Percentiles rank a stretch among this genome's conserved stretches.
Conservation (phyloP, 2,329 filamentous ascomycete genomes). For the Pleurostoma richardsiae region DNA sequence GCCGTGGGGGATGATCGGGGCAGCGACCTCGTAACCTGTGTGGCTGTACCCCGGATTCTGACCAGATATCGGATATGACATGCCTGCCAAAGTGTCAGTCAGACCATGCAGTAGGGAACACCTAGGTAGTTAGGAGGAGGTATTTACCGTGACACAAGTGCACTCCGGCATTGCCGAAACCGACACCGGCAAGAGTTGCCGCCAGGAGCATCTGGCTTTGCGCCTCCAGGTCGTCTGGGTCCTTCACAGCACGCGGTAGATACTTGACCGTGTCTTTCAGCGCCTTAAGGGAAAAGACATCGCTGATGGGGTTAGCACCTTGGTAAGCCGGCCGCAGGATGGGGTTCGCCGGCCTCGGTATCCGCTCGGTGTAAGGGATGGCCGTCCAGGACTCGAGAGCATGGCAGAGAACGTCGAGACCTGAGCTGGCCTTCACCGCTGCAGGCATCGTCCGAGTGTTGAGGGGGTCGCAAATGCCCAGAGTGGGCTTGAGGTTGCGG, state of each 20-base stretch:
- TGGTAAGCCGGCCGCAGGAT: slow-evolving; percentile 92
- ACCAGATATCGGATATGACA: slow-evolving; percentile 96
- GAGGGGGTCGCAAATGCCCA: slow-evolving; percentile 79
- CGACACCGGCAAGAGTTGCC: slow-evolving; percentile 88
- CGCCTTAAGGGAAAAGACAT: slow-evolving; percentile 90
- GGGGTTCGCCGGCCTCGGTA: slow-evolving; percentile 80
- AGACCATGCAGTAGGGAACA: not conserved
- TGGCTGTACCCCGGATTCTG: slow-evolving; percentile 93
- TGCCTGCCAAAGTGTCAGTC: slow-evolving; percentile 47
- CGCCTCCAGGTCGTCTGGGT: slow-evolving; percentile 88
- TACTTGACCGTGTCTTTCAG: slow-evolving; percentile 84
- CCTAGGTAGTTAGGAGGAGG: not conserved
- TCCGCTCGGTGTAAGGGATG: slow-evolving; percentile 86
- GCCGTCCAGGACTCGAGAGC: slow-evolving; percentile 96
- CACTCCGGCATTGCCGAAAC: slow-evolving; percentile 96
- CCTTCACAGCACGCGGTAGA: slow-evolving; percentile 77
- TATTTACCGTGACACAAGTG: slow-evolving; percentile 63
- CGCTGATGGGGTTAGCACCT: slow-evolving; percentile 94
- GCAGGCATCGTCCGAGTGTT: slow-evolving; percentile 96
- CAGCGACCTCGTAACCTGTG: slow-evolving; percentile 71
- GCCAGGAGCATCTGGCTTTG: slow-evolving; percentile 95
- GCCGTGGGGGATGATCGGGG: slow-evolving; percentile 87
- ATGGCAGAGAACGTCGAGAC: slow-evolving; percentile 93
- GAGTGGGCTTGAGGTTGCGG: slow-evolving; percentile 88
- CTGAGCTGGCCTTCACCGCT: slow-evolving; percentile 86